These are phyloP conservation scores for Lipomyces oligophaga DNA, from an alignment of 805 yeast genomes.

Conservation along the genomic window DNA sequence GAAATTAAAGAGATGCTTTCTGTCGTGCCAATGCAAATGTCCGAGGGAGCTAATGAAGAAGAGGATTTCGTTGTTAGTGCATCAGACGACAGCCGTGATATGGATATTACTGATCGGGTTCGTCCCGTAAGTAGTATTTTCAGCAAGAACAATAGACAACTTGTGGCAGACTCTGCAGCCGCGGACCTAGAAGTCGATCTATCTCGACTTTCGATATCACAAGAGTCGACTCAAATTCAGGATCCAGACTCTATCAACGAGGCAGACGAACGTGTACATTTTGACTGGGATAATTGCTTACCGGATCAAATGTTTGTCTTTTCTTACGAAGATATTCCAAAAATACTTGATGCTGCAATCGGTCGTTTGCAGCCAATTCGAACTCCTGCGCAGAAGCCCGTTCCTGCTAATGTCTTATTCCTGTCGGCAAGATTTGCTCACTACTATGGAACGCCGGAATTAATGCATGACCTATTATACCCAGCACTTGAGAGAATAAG, in stretches of 20 bases:
- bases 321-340: conserved; percentile 38
- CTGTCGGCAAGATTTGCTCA: conserved; percentile 42
- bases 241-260: conserved; percentile 25
- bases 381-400: conserved; percentile 38
- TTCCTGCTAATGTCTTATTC: conserved; percentile 44
- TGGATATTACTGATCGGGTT: too few relatives aligned
- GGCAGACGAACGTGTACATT: conserved; percentile 31
- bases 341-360: conserved; percentile 39
- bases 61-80: not conserved
- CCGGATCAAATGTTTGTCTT: conserved; percentile 43
- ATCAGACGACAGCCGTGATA: not conserved
- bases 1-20: conserved; percentile 54
- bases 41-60: not conserved
- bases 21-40: not conserved
- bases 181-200: conserved; percentile 38
- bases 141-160: conserved; percentile 28
- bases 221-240: too few relatives aligned
- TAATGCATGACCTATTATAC: conserved; percentile 35
- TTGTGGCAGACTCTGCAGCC: conserved; percentile 35
- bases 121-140: too few relatives aligned
- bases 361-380: conserved; percentile 39
- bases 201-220: conserved; percentile 28
- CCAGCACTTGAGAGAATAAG: conserved; percentile 35
- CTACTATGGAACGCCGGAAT: conserved; percentile 36
- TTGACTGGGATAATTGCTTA: conserved; percentile 43